A percentile compares a stretch with the other conserved stretches of the same genome.
Conservation (phyloP, 768 basidiomycete genomes). For the Mrakia hoshinonis region DNA sequence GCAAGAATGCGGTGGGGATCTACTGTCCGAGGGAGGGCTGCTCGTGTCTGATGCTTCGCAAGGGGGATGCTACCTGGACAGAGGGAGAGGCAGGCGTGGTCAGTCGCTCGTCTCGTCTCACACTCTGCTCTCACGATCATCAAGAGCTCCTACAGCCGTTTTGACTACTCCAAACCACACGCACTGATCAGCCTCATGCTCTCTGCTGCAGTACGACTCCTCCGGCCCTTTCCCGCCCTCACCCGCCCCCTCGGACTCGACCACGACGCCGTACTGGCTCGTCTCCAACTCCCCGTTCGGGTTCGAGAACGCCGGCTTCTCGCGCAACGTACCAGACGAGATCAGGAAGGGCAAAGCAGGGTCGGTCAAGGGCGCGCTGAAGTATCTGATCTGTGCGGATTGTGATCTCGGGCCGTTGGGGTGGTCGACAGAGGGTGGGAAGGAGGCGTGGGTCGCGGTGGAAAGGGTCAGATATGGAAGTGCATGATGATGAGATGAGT, state of each 20-base stretch:
- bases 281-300: constrained; percentile 37
- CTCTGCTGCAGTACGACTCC: constrained; percentile 23
- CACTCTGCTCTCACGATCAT: no score
- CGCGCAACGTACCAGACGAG: constrained; percentile 28
- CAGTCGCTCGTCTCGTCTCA: constrained; percentile 18
- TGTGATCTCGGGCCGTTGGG: constrained; percentile 43
- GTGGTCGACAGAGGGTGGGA: constrained; percentile 40
- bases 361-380: constrained; percentile 33
- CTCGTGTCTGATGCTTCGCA: constrained; percentile 36
- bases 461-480: constrained; percentile 37
- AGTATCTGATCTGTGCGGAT: constrained; percentile 42
- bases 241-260: constrained; percentile 32
- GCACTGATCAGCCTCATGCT: no score
- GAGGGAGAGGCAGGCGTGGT: constrained; percentile 32
- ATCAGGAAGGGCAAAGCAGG: constrained; percentile 5
- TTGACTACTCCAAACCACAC: no score
- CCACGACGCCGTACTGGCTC: constrained; percentile 34
- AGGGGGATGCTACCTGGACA: constrained; percentile 33
- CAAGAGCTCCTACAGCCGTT: no score
- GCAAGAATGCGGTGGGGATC: constrained; percentile 33
- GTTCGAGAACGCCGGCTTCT: constrained; percentile 43
- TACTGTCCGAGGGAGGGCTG: constrained; percentile 40
- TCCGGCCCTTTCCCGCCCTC: constrained; percentile 33
- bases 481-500: neutral
- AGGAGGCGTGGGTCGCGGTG: constrained; percentile 38